Conservation (phyloP, 108 stramenopile species). For the Discostella pseudostelligera region DNA sequence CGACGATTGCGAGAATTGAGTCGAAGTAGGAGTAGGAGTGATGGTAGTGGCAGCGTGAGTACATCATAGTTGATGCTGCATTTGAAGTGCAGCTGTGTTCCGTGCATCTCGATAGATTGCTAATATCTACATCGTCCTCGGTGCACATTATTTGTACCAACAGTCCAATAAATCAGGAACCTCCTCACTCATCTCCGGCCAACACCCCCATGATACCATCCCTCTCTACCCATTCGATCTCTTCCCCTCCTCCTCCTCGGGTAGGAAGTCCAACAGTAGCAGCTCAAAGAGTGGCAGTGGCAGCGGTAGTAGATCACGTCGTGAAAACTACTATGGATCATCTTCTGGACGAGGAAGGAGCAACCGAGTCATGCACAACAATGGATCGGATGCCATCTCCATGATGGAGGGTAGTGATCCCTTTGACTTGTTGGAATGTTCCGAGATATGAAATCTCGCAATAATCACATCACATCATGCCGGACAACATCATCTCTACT, state of each 20-base stretch:
- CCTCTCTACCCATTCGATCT: conserved; percentile 27
- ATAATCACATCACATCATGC: too few species aligned
- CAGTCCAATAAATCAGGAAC: conserved; percentile 26
- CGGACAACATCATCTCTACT: too few species aligned
- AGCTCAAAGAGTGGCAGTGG: neutral
- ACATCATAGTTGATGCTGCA: neutral
- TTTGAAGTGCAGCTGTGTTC: neutral
- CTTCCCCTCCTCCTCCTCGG: neutral
- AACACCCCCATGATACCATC: conserved; percentile 36
- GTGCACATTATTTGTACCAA: neutral
- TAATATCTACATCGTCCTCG: too few species aligned
- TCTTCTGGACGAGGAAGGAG: conserved; percentile 1
- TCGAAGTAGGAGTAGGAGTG: conserved; percentile 40
- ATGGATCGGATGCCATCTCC: neutral
- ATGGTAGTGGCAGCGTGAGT: conserved; percentile 40
- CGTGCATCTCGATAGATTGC: too few species aligned
- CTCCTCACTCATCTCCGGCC: conserved; percentile 3
- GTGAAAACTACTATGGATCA: too few species aligned
- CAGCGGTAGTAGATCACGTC: neutral
- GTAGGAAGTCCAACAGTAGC: neutral
- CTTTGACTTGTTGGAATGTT: conserved; percentile 22
- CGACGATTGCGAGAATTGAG: conserved; percentile 42
- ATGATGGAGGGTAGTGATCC: conserved; percentile 19
- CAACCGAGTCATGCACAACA: neutral
- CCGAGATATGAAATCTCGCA: conserved; percentile 23